These are phyloP conservation scores for Lentithecium fluviatile DNA, from an alignment of 495 filamentous ascomycete species.

Conservation along the genomic window DNA sequence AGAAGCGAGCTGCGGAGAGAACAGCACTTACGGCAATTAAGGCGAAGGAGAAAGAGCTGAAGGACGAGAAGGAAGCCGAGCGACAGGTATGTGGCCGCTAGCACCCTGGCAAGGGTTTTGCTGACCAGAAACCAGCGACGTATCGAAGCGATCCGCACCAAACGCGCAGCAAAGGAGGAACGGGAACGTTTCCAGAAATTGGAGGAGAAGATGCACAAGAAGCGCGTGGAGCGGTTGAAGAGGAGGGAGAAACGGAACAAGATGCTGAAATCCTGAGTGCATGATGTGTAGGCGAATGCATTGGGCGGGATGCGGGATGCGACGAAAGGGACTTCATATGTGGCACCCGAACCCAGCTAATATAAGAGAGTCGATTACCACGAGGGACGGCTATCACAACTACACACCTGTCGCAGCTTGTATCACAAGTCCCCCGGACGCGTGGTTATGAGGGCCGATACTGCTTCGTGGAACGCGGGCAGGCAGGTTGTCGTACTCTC, in stretches of 20 bases:
- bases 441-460: no score
- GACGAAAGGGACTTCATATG: neutral
- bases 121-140: conserved; percentile 54
- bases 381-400: neutral
- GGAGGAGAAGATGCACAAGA: conserved; percentile 96
- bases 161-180: conserved; percentile 82
- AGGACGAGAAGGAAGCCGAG: conserved; percentile 88
- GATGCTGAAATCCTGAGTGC: conserved; percentile 77
- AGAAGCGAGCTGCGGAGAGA: conserved; percentile 65
- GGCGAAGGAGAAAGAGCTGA: conserved; percentile 90
- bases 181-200: conserved; percentile 91
- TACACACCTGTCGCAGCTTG: no score
- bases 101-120: neutral
- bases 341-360: no score
- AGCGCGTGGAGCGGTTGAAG: conserved; percentile 88
- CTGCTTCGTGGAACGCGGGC: no score
- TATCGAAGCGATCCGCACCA: conserved; percentile 77
- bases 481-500: no score
- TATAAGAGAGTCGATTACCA: no score
- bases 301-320: neutral
- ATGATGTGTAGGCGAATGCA: neutral
- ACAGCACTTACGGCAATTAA: conserved; percentile 70
- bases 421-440: no score
- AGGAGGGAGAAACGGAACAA: conserved; percentile 97
- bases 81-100: conserved; percentile 61